Base-by-base conservation (phyloP, 2,329 filamentous ascomycete species). In the Calonectria naviculata region DNA sequence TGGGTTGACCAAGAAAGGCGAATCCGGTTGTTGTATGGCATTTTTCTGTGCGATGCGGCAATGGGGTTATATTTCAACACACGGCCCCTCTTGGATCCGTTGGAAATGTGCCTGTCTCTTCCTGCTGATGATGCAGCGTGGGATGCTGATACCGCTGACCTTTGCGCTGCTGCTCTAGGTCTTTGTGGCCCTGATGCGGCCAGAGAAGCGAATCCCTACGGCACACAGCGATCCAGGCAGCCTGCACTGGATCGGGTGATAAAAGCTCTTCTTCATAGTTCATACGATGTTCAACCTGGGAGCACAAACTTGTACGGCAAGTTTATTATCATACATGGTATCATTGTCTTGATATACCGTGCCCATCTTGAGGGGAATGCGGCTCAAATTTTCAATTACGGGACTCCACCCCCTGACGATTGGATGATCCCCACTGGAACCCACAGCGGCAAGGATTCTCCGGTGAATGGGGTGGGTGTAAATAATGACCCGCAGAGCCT, bases 1-100 rank as follows among this genome's bases (percentile, higher is more conserved):
- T 95, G 93, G 93, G 84, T 93, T 38, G 90, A 92, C 71, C 93
- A 94, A 76, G 93, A 95, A 83, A 90, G 89, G 78, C 89, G 92
- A 47, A 89, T 89, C 34, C 87, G 93, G 46, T 82, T 91, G 21
- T 89, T 93, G 86, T 91, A 91, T 76, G 87, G 90, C 76, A 86
- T 94, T 3, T 91, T 91, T 78, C 82, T 94, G 21, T 85, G 89
- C 38, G 93, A 94, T 77, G 86, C 88, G 19, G 89, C 91, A 13
- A 88, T 92, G 79, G 89, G 89, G 21, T 88, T 95, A 24, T 95
- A 92, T 79, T 95, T 94, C 86, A 94, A 95, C 80, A 83, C 84
- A n/a, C 82, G 87, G 12, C 88, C 92, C 17, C 86, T 89, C 52
- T 89, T 94, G 47, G 90, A 94, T 70, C 83, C 87, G 10, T 86